Evolutionary conservation across 306 rosid genomes (phyloP).

Genomic region (Glycine latifolia): DNA sequence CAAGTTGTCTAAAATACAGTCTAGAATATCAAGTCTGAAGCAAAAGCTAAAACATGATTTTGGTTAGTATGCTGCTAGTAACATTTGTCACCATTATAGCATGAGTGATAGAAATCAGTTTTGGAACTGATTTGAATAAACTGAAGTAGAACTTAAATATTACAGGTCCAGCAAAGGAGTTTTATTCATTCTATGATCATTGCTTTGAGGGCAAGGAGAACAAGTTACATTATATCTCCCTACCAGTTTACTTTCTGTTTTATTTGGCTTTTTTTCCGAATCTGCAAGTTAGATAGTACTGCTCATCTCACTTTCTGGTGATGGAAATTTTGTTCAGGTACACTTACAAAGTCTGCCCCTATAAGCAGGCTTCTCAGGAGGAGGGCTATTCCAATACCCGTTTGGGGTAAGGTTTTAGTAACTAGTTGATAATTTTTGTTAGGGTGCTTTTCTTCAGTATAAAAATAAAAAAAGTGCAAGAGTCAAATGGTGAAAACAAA

Average conservation of each 20-base stretch:
- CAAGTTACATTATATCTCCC: slow-evolving; percentile 66
- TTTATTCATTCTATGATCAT: slow-evolving; percentile 82
- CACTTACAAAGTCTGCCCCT: slow-evolving; percentile 95
- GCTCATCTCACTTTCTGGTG: slow-evolving; percentile 50
- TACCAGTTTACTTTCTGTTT: slow-evolving; percentile 32
- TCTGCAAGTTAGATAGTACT: slow-evolving; percentile 44
- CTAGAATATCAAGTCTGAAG: slow-evolving; percentile 84
- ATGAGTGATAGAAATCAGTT: slow-evolving; percentile 37
- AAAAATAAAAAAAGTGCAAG: slow-evolving; percentile 18
- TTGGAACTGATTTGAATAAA: slow-evolving; percentile 46
- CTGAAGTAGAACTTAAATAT: slow-evolving; percentile 47
- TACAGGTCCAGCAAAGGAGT: slow-evolving; percentile 92
- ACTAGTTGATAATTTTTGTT: slow-evolving; percentile 39
- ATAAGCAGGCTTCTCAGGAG: slow-evolving; percentile 89
- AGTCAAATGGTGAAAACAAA: slow-evolving; percentile 26
- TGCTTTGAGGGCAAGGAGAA: slow-evolving; percentile 94
- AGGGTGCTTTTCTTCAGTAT: slow-evolving; percentile 14
- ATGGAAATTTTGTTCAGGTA: slow-evolving; percentile 70
- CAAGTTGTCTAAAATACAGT: slow-evolving; percentile 83
- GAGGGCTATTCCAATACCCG: slow-evolving; percentile 88
- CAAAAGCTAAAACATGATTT: slow-evolving; percentile 85
- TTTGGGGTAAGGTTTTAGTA: slow-evolving; percentile 78
- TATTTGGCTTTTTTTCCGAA: slow-evolving; percentile 24
- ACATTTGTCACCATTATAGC: slow-evolving; percentile 33
- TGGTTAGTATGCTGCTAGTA: slow-evolving; percentile 68